Percentiles rank a stretch among this genome's conserved stretches.
phyloP scores from a whole-genome alignment of 1,284 basidiomycete species.

The Golubevia sp. region DNA sequence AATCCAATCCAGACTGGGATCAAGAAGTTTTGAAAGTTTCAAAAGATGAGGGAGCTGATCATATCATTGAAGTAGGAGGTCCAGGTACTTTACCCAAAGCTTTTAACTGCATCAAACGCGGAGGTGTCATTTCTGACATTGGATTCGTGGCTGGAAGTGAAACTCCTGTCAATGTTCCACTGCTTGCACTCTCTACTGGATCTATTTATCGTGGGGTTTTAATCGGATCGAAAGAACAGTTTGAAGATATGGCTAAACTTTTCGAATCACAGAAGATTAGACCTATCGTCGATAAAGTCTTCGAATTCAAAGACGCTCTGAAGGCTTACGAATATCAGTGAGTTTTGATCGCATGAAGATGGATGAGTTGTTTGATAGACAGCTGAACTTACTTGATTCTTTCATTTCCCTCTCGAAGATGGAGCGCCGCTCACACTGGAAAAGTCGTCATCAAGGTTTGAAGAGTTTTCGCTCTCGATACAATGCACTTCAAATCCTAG shows the following conservation, averaged over 20 bases:
- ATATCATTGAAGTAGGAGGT: conserved; percentile 69
- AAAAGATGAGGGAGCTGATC: conserved; percentile 67
- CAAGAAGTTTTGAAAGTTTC: conserved; percentile 67
- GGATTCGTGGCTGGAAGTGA: conserved; percentile 64
- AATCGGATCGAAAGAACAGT: conserved; percentile 62
- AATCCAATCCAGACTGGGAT: conserved; percentile 68
- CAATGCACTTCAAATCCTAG: too few species aligned
- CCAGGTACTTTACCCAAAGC: conserved; percentile 66
- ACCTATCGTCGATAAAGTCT: conserved; percentile 67
- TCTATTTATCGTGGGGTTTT: conserved; percentile 61
- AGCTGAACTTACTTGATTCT: too few species aligned
- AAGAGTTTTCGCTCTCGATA: too few species aligned
- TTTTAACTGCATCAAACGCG: conserved; percentile 63
- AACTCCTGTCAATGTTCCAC: conserved; percentile 14
- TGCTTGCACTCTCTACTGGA: conserved; percentile 5
- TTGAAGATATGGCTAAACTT: conserved; percentile 66
- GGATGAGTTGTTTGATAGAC: too few species aligned
- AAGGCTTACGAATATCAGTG: conserved; percentile 65
- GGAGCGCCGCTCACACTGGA: conserved; percentile 62
- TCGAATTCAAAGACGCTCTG: conserved; percentile 65
- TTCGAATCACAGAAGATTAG: conserved; percentile 63
- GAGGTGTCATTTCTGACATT: conserved; percentile 67
- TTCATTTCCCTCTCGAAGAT: too few species aligned
- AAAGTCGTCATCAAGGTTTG: conserved; percentile 67
- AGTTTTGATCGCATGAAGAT: too few species aligned